Conservation (phyloP, 768 basidiomycete genomes). For the Collybiopsis luxurians region DNA sequence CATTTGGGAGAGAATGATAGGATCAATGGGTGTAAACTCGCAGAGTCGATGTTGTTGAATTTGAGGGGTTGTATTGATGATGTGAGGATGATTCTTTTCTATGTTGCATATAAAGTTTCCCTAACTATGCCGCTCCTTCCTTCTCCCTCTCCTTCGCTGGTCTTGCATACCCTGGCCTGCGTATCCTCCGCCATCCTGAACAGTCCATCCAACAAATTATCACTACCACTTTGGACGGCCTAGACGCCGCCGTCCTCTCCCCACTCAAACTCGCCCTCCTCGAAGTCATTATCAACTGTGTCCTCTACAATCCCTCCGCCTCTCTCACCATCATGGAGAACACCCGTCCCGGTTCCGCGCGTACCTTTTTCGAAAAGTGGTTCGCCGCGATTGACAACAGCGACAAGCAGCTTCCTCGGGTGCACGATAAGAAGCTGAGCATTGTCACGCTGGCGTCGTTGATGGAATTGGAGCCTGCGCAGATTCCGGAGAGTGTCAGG, state of each 20-base stretch:
- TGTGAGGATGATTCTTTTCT: slow-evolving; percentile 37
- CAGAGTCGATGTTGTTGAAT: slow-evolving; percentile 79
- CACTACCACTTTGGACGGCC: slow-evolving; percentile 52
- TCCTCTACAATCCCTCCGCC: slow-evolving; percentile 81
- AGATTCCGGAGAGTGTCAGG: slow-evolving; percentile 56
- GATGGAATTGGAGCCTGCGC: slow-evolving; percentile 61
- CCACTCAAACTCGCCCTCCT: slow-evolving; percentile 74
- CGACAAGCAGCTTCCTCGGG: slow-evolving; percentile 62
- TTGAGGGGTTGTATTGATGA: slow-evolving; percentile 77
- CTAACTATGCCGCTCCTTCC: too few relatives aligned
- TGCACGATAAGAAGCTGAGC: slow-evolving; percentile 88
- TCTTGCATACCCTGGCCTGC: slow-evolving; percentile 3
- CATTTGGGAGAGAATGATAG: slow-evolving; percentile 83
- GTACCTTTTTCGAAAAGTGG: slow-evolving; percentile 84
- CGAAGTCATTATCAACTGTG: slow-evolving; percentile 77
- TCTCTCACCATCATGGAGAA: slow-evolving; percentile 74
- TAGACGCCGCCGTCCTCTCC: slow-evolving; percentile 61
- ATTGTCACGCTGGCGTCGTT: slow-evolving; percentile 75
- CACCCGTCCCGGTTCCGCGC: slow-evolving; percentile 54
- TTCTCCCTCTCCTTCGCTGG: too few relatives aligned
- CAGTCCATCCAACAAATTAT: slow-evolving; percentile 71
- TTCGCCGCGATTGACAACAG: slow-evolving; percentile 72
- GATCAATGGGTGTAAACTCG: slow-evolving; percentile 82
- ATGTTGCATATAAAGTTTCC: too few relatives aligned
- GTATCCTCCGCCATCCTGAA: background rate